Base-by-base conservation (phyloP, 2,329 filamentous ascomycete species). In the Trichophyton simii region DNA sequence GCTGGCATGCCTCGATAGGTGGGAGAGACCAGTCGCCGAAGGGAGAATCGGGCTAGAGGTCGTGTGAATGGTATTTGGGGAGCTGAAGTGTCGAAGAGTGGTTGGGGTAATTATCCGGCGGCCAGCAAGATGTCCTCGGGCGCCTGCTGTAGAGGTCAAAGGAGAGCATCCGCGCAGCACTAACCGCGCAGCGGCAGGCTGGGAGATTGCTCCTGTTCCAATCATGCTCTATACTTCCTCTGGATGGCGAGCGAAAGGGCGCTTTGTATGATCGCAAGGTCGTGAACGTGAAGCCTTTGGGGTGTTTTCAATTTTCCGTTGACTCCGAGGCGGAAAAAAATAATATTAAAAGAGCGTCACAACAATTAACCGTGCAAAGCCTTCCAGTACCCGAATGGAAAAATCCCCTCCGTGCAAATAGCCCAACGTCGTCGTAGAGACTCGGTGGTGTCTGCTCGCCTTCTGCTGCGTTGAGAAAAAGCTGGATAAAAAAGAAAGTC, bases 141-240 rank as follows among this genome's bases (percentile, higher is more conserved):
- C 67, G 57, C 67, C 63, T 62, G 69, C 66, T 65, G 69, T 75
- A 62, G 72, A 62, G 58, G 67, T 65, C 62, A 70, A 68, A 59
- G 66, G 62, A 60, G 73, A 68, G 59, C 72, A 71, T 68, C 72
- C 70, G 64, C 73, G 63, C 60, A 72, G 69, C 65, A 69, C 72
- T 67, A 70, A 70, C 67, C 73, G 72, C 63, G 70, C 70, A 66
- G 71, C 70, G 63, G 69, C 69, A 59, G 72, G 68, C 69, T 65
- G 63, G 55, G 62, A 59, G 54, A 73, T 68, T 66, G 68, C 75
- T 31, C 66, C 68, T 66, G 73, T 67, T 60, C 70, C 69, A 67
- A 76, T 72, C 74, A 76, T 76, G 67, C 71, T 74, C 67, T 69
- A 61, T 60, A 64, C 28, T 41, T 36, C 31, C 28, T 36, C 31